phyloP scores from a whole-genome alignment of 2,329 filamentous ascomycete species.

The Hypoxylon sp. region DNA sequence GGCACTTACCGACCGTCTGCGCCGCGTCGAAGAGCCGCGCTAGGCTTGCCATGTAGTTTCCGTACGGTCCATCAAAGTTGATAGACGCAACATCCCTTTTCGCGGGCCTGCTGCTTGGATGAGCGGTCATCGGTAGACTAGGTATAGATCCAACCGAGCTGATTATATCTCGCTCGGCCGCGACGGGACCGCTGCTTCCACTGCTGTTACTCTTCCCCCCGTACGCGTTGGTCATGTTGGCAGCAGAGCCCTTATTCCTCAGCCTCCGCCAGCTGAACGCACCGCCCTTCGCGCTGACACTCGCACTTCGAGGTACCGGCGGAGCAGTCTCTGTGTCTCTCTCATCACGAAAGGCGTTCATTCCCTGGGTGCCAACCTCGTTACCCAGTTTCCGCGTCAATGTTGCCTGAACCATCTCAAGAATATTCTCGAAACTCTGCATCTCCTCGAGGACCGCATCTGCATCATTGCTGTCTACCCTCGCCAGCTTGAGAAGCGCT shows the following conservation, averaged over 20 bases:
- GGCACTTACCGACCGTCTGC: constrained; percentile 85
- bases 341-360: constrained; percentile 60
- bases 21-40: constrained; percentile 93
- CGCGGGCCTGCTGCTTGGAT: constrained; percentile 75
- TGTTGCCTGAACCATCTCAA: constrained; percentile 86
- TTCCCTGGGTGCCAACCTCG: constrained; percentile 87
- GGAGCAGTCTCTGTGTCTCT: constrained; percentile 56
- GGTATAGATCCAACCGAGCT: constrained; percentile 77
- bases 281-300: constrained; percentile 80
- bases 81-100: constrained; percentile 79
- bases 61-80: constrained; percentile 85
- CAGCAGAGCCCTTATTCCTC: constrained; percentile 87
- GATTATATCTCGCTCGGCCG: constrained; percentile 60
- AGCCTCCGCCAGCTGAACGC: constrained; percentile 92
- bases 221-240: constrained; percentile 69
- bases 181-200: constrained; percentile 54
- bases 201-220: constrained; percentile 60
- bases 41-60: constrained; percentile 90
- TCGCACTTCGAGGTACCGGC: constrained; percentile 68
- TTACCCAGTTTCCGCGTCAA: constrained; percentile 89
- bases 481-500: constrained; percentile 84
- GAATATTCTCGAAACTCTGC: constrained; percentile 85
- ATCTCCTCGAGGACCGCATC: constrained; percentile 95
- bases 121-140: constrained; percentile 81
- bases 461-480: constrained; percentile 90